Conservation (phyloP, 768 basidiomycete genomes). For the Daedaleopsis nitida region DNA sequence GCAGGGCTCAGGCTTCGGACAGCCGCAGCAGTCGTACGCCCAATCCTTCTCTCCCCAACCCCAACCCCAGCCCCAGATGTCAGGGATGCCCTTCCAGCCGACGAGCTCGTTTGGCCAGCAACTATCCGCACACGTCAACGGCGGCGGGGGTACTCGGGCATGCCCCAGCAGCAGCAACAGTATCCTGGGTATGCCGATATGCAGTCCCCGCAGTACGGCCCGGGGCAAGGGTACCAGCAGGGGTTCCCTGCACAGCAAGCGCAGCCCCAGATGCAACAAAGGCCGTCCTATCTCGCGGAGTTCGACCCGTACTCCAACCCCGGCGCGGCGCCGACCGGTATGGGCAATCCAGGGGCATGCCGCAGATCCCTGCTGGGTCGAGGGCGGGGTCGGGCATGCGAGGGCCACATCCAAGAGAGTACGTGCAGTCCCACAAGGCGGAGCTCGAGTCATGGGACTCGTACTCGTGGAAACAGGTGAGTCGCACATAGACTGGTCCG, state of each 20-base stretch:
- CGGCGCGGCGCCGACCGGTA: not conserved
- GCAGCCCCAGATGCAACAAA: slow-evolving; percentile 25
- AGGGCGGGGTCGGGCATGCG: slow-evolving; percentile 34
- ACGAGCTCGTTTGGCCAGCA: slow-evolving; percentile 61
- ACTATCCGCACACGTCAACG: slow-evolving; percentile 36
- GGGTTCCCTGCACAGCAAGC: slow-evolving; percentile 25
- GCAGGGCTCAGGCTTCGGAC: slow-evolving; percentile 16
- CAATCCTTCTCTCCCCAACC: slow-evolving; percentile 25
- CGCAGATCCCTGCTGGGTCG: slow-evolving; percentile 9
- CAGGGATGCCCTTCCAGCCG: slow-evolving; percentile 46
- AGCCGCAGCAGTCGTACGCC: slow-evolving; percentile 24
- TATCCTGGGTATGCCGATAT: slow-evolving; percentile 30
- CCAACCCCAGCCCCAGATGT: slow-evolving; percentile 31
- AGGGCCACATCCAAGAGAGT: slow-evolving; percentile 67
- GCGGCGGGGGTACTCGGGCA: slow-evolving; percentile 20
- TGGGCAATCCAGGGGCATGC: too few relatives aligned
- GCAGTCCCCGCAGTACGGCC: slow-evolving; percentile 24
- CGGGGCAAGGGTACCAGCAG: slow-evolving; percentile 22
- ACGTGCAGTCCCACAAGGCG: slow-evolving; percentile 62
- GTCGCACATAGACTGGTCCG: not conserved
- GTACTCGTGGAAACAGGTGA: slow-evolving; percentile 69
- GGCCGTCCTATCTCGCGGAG: slow-evolving; percentile 36
- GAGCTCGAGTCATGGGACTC: slow-evolving; percentile 74
- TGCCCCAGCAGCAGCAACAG: slow-evolving; percentile 17
- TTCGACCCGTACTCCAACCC: slow-evolving; percentile 41